Evolutionary conservation across 2,329 filamentous ascomycete genomes (phyloP).

Genomic region (Purpureocillium lavendulum): DNA sequence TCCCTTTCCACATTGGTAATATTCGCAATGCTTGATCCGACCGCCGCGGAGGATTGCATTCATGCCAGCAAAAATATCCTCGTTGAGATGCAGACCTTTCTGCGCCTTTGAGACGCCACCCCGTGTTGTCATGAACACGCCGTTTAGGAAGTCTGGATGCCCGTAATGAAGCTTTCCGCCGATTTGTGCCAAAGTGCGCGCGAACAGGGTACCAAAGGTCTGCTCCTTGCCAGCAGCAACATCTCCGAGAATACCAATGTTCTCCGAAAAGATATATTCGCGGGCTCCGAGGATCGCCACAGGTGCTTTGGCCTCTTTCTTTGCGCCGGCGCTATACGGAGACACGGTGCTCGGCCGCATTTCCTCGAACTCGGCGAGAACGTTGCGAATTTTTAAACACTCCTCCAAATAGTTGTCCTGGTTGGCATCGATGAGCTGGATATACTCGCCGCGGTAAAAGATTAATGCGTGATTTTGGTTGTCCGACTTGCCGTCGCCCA

Average conservation of each 20-base stretch:
- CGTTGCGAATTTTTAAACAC: conserved; percentile 95
- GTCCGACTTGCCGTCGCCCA: conserved; percentile 97
- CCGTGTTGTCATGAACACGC: conserved; percentile 97
- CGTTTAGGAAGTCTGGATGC: conserved; percentile 98
- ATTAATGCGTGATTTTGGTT: conserved; percentile 98
- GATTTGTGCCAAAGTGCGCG: conserved; percentile 91
- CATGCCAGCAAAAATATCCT: conserved; percentile 99
- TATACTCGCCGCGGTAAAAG: conserved; percentile 99
- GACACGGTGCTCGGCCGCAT: conserved; percentile 96
- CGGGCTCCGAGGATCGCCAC: conserved; percentile 97
- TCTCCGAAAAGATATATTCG: conserved; percentile 99
- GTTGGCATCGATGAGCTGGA: conserved; percentile 98
- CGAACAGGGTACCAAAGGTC: conserved; percentile 97
- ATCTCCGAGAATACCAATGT: conserved; percentile 97
- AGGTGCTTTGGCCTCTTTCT: conserved; percentile 62
- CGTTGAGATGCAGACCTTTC: conserved; percentile 97
- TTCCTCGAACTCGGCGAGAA: conserved; percentile 96
- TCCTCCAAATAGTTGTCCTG: conserved; percentile 99
- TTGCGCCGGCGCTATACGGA: conserved; percentile 89
- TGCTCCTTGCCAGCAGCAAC: conserved; percentile 99
- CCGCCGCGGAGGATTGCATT: conserved; percentile 89
- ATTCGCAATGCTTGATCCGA: conserved; percentile 99
- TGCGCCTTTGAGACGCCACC: conserved; percentile 98
- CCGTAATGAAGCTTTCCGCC: conserved; percentile 98
- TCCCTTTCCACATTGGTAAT: conserved; percentile 99